Base-by-base conservation (phyloP, 2,329 filamentous ascomycete genomes). In the Ophiostoma piceae region DNA sequence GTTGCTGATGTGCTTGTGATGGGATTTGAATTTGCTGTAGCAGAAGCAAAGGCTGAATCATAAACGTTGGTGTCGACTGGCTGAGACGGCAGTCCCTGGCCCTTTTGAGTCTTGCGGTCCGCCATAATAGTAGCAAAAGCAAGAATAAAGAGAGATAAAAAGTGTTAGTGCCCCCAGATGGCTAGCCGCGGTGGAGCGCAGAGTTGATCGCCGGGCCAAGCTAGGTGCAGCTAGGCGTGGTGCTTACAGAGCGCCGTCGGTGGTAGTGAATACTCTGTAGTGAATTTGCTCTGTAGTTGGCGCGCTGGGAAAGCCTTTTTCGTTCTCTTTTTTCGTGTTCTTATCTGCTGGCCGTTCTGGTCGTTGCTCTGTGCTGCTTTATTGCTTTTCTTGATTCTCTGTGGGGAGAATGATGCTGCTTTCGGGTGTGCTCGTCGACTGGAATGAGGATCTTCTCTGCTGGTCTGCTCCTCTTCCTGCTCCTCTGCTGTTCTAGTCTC, bases 361-460 rank as follows among this genome's bases (percentile, higher is more conserved):
- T 29, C 26, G 26, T 29, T 29, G 26, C 26, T 29, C 26, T 29
- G 26, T 1, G 26, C 26, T 29, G 26, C 26, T 29, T 29, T 29
- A 29, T 29, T 29, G 1, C 22, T 26, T 57, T 29, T 26, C n/a
- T 26, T 57, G 51, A 11, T 26, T 26, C 51, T 57, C 22, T 3
- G 22, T 7, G 51, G 51, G 22, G 51, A 57, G 51, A 57, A n/a
- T n/a, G 43, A 51, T 51, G 51, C 51, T 57, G 51, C 11, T 57
- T 57, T 57, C 51, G 51, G 51, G 51, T 7, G 26, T 57, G 51
- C 47, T 51, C 1, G 47, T 51, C 51, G 51, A 57, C 51, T 57
- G 51, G 51, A 57, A 57, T 57, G 51, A 26, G n/a, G 51, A 26
- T 57, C 51, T 57, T 54, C 47, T 54, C 35, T 35, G 35, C 35